Conservation (phyloP, 768 basidiomycete genomes). For the Cystobasidiopsis lactophilus region DNA sequence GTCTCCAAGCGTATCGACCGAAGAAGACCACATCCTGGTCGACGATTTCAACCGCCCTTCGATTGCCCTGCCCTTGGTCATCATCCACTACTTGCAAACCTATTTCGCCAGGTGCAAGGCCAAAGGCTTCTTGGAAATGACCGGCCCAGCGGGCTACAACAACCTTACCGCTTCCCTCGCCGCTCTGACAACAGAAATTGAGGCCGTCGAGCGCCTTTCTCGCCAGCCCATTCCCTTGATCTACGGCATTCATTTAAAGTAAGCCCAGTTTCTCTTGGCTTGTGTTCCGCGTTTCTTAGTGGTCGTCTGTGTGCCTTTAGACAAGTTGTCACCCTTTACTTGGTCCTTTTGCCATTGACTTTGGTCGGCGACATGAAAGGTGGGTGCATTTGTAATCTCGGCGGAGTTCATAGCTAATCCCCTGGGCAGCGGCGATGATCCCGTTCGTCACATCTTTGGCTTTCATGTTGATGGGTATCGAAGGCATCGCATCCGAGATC, state of each 20-base stretch:
- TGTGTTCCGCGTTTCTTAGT: too few relatives aligned
- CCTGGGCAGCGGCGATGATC: constrained; percentile 18
- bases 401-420: neutral
- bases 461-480: constrained; percentile 76
- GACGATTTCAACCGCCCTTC: constrained; percentile 26
- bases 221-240: constrained; percentile 48
- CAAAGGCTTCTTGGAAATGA: constrained; percentile 63
- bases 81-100: constrained; percentile 21
- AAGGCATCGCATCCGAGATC: constrained; percentile 77
- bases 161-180: constrained; percentile 67
- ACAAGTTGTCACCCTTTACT: constrained; percentile 81
- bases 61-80: constrained; percentile 65
- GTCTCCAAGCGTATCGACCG: too few relatives aligned
- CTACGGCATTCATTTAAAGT: constrained; percentile 18
- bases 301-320: too few relatives aligned
- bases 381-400: neutral
- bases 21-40: neutral
- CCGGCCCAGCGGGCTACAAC: constrained; percentile 69
- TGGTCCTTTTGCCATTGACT: constrained; percentile 72
- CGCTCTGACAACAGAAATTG: constrained; percentile 15
- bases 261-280: constrained; percentile 32
- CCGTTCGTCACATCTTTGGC: constrained; percentile 31
- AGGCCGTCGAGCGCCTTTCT: constrained; percentile 65
- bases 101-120: constrained; percentile 34
- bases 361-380: constrained; percentile 48